Conservation (phyloP, 352 stramenopile species). For the Pythium angustatum region DNA sequence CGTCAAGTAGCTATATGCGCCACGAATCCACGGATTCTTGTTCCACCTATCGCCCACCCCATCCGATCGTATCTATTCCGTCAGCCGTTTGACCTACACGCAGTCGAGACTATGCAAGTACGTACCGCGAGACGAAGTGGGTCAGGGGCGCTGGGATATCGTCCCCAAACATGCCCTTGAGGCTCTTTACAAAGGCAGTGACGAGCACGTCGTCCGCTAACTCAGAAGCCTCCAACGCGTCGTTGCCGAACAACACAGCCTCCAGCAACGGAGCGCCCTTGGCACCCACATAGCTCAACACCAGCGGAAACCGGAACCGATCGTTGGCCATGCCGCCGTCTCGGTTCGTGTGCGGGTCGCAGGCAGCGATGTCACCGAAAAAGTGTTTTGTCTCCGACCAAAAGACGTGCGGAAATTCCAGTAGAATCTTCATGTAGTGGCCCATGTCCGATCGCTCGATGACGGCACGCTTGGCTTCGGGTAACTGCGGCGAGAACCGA, state of each 20-base stretch:
- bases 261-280: constrained; percentile 61
- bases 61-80: no score
- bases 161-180: constrained; percentile 46
- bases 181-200: constrained; percentile 41
- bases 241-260: constrained; percentile 49
- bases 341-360: constrained; percentile 1
- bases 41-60: constrained; percentile 57
- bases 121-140: constrained; percentile 55
- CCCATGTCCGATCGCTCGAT: constrained; percentile 60
- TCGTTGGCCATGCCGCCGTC: neutral
- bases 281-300: constrained; percentile 61
- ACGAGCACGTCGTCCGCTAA: constrained; percentile 49
- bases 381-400: constrained; percentile 54
- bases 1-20: constrained; percentile 65
- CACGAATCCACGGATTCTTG: constrained; percentile 51
- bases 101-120: no score
- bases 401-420: constrained; percentile 65
- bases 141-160: constrained; percentile 38
- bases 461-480: constrained; percentile 39
- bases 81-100: no score
- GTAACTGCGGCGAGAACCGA: constrained; percentile 51
- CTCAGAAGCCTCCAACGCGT: constrained; percentile 40
- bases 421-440: constrained; percentile 77
- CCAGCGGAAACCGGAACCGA: constrained; percentile 47
- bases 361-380: constrained; percentile 37